phyloP scores from a whole-genome alignment of 305 asterid genomes.

The Ajuga reptans region DNA sequence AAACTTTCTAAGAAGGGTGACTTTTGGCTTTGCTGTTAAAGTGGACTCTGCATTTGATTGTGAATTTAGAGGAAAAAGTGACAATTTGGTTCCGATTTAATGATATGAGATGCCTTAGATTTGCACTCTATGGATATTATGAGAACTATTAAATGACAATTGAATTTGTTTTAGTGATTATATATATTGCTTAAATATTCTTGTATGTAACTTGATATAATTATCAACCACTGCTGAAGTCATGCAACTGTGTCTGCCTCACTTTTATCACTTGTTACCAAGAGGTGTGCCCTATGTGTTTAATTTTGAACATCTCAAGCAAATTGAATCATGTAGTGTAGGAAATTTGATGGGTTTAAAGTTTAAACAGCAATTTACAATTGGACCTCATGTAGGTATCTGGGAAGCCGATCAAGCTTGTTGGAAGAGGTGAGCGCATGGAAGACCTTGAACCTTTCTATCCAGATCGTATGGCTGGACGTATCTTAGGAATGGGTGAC shows the following conservation, averaged over 20 bases:
- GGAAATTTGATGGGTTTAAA: slow-evolving; percentile 12
- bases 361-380: background rate
- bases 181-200: background rate
- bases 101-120: slow-evolving; percentile 8
- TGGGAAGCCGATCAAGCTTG: slow-evolving; percentile 97
- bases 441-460: slow-evolving; percentile 99
- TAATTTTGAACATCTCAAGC: background rate
- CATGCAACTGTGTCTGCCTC: slow-evolving; percentile 6
- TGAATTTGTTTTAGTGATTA: background rate
- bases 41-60: slow-evolving; percentile 8
- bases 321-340: background rate
- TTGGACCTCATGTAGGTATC: slow-evolving; percentile 51
- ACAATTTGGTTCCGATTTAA: background rate
- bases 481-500: slow-evolving; percentile 98
- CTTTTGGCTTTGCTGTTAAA: background rate
- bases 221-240: background rate
- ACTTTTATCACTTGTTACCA: slow-evolving; percentile 2
- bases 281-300: slow-evolving; percentile 1
- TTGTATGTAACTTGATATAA: background rate
- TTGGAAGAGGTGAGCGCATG: slow-evolving; percentile 97
- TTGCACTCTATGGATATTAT: slow-evolving; percentile 7
- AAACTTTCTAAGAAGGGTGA: background rate
- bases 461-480: slow-evolving; percentile 99
- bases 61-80: slow-evolving; percentile 1
- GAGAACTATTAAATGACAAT: background rate